Evolutionary conservation across 78 protist species (phyloP), one percentile per base, ranked within the genome.

Genomic region (Protostelium mycophagum): DNA sequence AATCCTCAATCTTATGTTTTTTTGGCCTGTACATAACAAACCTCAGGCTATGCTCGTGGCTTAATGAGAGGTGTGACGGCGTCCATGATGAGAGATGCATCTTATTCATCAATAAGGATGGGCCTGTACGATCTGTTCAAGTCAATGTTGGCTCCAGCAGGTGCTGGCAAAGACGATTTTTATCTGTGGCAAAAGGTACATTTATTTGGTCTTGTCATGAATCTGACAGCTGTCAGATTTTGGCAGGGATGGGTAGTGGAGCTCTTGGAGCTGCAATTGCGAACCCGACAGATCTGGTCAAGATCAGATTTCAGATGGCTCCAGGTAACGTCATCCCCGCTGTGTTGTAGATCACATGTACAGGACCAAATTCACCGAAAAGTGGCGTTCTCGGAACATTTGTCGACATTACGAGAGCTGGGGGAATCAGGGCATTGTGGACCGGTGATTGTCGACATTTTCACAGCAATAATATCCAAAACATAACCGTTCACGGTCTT

Each of bases 251-350:
- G 63, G 5, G 86, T 16, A 35, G 37, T 85, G 36, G 86, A 25
- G 63, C 37, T 85, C 86, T 85, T 25, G 37, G 36, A 25, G 36
- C 37, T 85, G 36, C 16, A 5, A 85, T 37, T 23, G 86, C 86
- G 29, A 85, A 5, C 5, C 86, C 86, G 36, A 85, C 86, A 85
- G 86, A 85, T 85, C 86, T 85, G 86, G 37, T 85, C 29, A 85
- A 85, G 37, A 36, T 85, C 16, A 5, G 86, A 16, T 85, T 25
- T 85, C 86, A 85, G 37, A 36, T 36, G 86, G 37, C 63, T 5
- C 86, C 37, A 25, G 63, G 63, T 37, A 16, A 36, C 16, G 37
- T 85, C 86, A 25, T 16, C 5, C 86, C 16, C 73, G 16, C 16
- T 16, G 73, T 51, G 16, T 16, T 25, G 16, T 16, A 16, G 5